phyloP scores from a whole-genome alignment of 2,329 filamentous ascomycete species.

The Colletotrichum sp. region DNA sequence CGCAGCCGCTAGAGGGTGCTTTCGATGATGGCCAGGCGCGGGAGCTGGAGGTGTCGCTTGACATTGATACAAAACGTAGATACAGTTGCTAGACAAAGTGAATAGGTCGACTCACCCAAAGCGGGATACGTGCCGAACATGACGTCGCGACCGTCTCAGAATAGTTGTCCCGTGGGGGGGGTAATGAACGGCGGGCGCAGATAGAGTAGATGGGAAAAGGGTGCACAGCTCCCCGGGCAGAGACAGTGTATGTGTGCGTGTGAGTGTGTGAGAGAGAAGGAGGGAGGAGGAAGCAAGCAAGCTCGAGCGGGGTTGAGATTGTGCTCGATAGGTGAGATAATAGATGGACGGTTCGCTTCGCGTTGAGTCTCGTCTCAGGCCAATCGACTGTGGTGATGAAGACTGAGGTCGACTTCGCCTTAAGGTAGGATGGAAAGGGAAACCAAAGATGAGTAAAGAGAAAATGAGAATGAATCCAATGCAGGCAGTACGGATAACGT shows the following conservation, averaged over 20 bases:
- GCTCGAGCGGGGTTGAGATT: constrained; percentile 13
- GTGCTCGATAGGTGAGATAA: neutral
- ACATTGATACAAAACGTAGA: neutral
- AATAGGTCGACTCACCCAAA: constrained; percentile 37
- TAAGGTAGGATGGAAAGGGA: neutral
- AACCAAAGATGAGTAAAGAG: constrained; percentile 3
- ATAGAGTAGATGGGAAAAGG: neutral
- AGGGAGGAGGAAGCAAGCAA: constrained; percentile 9
- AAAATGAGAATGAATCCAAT: neutral
- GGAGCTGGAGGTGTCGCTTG: neutral
- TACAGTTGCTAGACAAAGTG: neutral
- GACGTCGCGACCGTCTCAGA: constrained; percentile 19
- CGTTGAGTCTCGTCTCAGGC: neutral
- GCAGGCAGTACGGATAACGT: neutral
- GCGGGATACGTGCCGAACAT: constrained; percentile 50
- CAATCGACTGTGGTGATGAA: neutral
- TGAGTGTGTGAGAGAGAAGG: neutral
- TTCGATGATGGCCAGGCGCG: neutral
- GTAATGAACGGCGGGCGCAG: neutral
- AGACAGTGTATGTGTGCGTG: neutral
- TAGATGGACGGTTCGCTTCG: neutral
- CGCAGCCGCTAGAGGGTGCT: neutral
- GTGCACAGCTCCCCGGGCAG: neutral
- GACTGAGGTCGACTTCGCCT: neutral
- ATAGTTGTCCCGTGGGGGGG: neutral